Base-by-base conservation (phyloP, 345 rosid genomes). In the Hirschfeldia incana region DNA sequence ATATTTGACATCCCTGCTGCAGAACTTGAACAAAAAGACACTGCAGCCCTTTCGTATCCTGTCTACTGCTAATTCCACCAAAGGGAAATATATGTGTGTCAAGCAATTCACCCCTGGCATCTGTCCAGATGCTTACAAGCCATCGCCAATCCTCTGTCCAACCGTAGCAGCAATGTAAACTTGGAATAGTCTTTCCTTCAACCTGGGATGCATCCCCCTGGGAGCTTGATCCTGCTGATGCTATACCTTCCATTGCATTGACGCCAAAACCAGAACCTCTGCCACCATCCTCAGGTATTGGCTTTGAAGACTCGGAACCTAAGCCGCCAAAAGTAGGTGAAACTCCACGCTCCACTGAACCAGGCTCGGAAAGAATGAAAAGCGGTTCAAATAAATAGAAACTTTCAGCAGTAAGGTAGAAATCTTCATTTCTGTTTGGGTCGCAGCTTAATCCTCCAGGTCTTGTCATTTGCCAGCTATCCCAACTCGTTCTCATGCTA, bases 91-190 rank as follows among this genome's bases (percentile, higher is more conserved):
- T 90, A 81, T 93, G 94, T 81, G 91, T 90, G 86, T 96, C 98
- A 49, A 96, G 97, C 77, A 93, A 81, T 89, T 96, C 99, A 79
- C 98, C 99, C 87, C 97, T 85, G 33, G 94, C 91, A 87, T 96
- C 99, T 16, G 99, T 93, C 99, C 99, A 96, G 78, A 93, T 85
- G 87, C 98, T 93, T 75, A 90, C 97, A 69, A 96, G 91, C 98
- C 99, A 96, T 64, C 97, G 90, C 98, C 99, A 96, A 84, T 96
- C 99, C 80, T 96, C 99, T 59, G 99, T 90, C 99, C 99, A 96
- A 27, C 98, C 98, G 77, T 96, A 96, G 85, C 98, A 93, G 81
- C 99, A 96, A 81, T 96, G 99, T 70, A 96, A 84, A 80, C 96
- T 90, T 55, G 98, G 93, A 80, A 77, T 86, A 66, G 82, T 57